Base-by-base conservation (phyloP, 1,284 basidiomycete species). In the Ustilago tritici region DNA sequence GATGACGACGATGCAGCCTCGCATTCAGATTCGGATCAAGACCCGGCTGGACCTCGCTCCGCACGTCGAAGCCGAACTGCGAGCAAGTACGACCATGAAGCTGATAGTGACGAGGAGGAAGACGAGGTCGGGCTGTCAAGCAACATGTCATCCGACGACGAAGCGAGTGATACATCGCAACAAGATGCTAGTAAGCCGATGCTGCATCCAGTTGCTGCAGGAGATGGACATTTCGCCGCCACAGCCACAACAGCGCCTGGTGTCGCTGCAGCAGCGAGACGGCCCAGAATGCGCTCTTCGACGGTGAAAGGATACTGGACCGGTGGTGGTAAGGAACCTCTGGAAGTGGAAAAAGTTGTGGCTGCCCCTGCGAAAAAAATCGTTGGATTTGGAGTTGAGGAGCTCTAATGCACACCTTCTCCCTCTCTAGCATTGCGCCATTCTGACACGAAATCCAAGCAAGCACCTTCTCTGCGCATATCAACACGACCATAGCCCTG, bases 121-220 rank as follows among this genome's bases (percentile, higher is more conserved):
- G 75, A 64, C 19, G 65, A 66, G 28, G 71, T 66, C 23, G 73
- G 65, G 10, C 47, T 73, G 23, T 73, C 70, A 4, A 73, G 75
- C 70, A 67, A 65, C 28, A 31, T 73, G 36, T 70, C 76, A 28
- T 74, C 71, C 15, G 73, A 74, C 32, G 78, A 71, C 40, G 74
- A 79, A 56, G 74, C 65, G 8, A 76, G 74, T 54, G 69, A 72
- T n/a, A 68, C 59, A 0, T 76, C 69, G 23, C 69, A 65, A 38
- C 69, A 76, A 4, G 69, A 62, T 4, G 43, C 61, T 7, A 19
- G 43, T 17, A 65, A 68, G 46, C 46, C n/a, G 19, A 49, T 55
- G 57, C 57, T 70, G 40, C 63, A 57, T 19, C 61, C 65, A 3
- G 23, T 58, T 17, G 50, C 38, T 5, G 52, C 40, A 17, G 35